Evolutionary conservation across 2,329 filamentous ascomycete species (phyloP), one percentile per base, ranked within the genome.

Genomic region (Penicillium sp.): DNA sequence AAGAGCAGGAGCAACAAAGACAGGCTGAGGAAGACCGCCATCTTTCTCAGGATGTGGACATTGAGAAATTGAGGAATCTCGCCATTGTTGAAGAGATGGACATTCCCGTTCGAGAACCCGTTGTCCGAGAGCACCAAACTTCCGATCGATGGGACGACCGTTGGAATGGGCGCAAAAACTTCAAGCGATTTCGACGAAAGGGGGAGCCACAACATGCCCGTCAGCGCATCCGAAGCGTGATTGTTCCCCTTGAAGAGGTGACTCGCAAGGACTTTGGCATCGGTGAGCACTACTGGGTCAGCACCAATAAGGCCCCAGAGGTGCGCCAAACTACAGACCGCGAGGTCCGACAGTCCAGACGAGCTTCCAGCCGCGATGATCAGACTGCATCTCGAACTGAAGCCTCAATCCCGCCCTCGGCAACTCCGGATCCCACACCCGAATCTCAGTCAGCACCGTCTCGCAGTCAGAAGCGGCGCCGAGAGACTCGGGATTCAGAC

Each of bases 141-240:
- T 76, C 82, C 18, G 85, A 87, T 5, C 83, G 91, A 41, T 97
- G 94, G 93, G 86, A 97, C 65, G 87, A 91, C 0, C 83, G 83
- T 40, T 99, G 95, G 95, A 96, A 97, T 71, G 95, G 94, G 0
- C 84, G 94, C 44, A 94, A 92, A 75, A 98, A 99, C 71, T 99
- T 96, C 79, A 99, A 99, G 75, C 90, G 87, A 67, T 99, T 99
- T 70, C 60, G 76, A 39, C 67, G 72, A 49, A 71, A 73, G 56
- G 67, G 75, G 65, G 70, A 73, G 61, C 54, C 74, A 0, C 66
- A 70, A 7, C 66, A 65, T 50, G 66, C 69, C 50, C 76, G 78
- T n/a, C 75, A 77, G 36, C 75, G 78, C 36, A 66, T 78, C 4
- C 81, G 82, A 59, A 80, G 79, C 16, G 82, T 90, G 36, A 89